Base-by-base conservation (phyloP, 495 filamentous ascomycete genomes). In the Tuber calosporum region DNA sequence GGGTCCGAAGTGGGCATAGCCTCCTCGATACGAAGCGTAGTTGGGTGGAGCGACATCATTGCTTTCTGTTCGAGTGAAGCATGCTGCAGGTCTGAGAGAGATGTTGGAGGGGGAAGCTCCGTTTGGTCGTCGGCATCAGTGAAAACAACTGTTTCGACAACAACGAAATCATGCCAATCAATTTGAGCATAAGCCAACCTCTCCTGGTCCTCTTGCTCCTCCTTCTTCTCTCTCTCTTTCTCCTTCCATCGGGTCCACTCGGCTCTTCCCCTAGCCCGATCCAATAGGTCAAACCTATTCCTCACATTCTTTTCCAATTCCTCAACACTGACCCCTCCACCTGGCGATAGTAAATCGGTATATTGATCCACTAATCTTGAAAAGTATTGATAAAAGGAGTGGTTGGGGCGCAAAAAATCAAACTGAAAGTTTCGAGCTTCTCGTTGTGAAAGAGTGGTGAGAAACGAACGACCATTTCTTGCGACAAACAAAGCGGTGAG, bases 101-200 rank as follows among this genome's bases (percentile, higher is more conserved):
- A 92, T 17, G 93, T 93, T 3, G 95, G 95, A 4, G 94, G 90
- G 38, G 95, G 94, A 6, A 98, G 89, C 58, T 94, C 89, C 22
- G 89, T 87, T 77, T 93, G 88, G 75, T 97, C 93, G 82, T 98
- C 95, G 66, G 86, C 86, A 77, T 97, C 96, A 71, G 88, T 93
- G 83, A 99, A 99, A 39, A 91, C 83, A n/a, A 98, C 93, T 3
- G 94, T 97, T 83, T 97, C 95, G 36, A 97, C 93, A 39, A 99
- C 90, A 37, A 94, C 90, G 76, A 98, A 98, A 82, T 98, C 95
- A 79, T 97, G 93, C 95, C 95, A 99, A 82, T 99, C 95, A 77
- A 99, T 95, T 79, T 94, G 90, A 13, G 91, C 90, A 80, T 94
- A 98, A 75, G 92, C 88, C 34, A 96, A 58, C 71, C 89, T 88